phyloP scores from a whole-genome alignment of 257 asterid species.

The Marsdenia floribunda region DNA sequence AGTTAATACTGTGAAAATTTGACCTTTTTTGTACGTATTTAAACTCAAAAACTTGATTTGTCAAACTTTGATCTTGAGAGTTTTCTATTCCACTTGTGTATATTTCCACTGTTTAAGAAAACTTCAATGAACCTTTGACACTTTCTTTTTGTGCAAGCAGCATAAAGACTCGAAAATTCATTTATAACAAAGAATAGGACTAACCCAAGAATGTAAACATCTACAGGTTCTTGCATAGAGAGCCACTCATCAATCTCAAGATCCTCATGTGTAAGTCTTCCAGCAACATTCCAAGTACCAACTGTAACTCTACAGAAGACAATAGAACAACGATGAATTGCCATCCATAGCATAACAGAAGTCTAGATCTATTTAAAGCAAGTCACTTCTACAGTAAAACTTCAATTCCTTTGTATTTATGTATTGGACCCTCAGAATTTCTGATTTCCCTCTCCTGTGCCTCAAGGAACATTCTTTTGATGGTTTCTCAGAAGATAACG shows the following conservation, averaged over 20 bases:
- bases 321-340: conserved; percentile 1
- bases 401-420: conserved; percentile 86
- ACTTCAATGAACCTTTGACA: neutral
- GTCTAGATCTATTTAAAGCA: neutral
- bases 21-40: no score
- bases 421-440: conserved; percentile 72
- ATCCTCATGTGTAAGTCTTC: conserved; percentile 57
- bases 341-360: neutral
- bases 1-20: no score
- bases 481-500: conserved; percentile 38
- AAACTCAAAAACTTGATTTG: no score
- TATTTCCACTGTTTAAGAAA: neutral
- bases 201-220: conserved; percentile 79
- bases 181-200: conserved; percentile 9
- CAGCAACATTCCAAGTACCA: conserved; percentile 96
- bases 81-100: no score
- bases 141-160: neutral
- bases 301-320: conserved; percentile 52
- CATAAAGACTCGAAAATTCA: neutral
- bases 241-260: conserved; percentile 91
- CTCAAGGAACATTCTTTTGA: conserved; percentile 27
- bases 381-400: conserved; percentile 44
- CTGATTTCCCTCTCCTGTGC: conserved; percentile 92
- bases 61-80: no score
- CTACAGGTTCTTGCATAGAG: conserved; percentile 73